A percentile compares a stretch with the other conserved stretches of the same genome.
Conservation (phyloP, 176 grass and related monocot genomes). For the Hordeum marinum region DNA sequence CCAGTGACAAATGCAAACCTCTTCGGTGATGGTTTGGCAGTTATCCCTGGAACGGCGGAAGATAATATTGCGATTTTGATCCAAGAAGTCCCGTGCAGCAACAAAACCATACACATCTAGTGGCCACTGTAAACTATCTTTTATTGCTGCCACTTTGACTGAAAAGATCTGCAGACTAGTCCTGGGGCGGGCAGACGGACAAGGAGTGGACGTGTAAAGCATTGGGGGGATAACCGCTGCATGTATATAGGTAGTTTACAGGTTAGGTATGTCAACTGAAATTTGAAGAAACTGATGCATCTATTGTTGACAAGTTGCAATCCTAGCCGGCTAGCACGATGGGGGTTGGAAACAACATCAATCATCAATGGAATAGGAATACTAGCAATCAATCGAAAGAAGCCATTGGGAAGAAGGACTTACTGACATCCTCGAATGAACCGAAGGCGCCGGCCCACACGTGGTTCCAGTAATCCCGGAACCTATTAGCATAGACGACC, state of each 20-base stretch:
- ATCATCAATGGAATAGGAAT: neutral
- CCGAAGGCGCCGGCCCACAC: neutral
- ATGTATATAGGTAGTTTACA: neutral
- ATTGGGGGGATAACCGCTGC: neutral
- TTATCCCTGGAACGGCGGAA: neutral
- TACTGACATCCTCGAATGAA: neutral
- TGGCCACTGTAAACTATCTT: neutral
- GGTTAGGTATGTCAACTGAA: neutral
- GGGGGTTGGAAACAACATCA: neutral
- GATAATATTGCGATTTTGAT: neutral
- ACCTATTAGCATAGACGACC: neutral
- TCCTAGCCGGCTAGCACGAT: neutral
- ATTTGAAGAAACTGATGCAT: neutral
- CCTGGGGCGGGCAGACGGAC: neutral
- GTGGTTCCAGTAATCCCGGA: neutral
- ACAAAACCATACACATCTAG: conserved; percentile 11
- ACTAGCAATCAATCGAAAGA: too few species aligned
- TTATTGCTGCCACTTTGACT: neutral
- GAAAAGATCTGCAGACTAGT: neutral
- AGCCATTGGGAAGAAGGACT: neutral
- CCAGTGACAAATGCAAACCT: neutral
- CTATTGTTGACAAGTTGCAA: neutral
- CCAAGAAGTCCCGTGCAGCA: neutral
- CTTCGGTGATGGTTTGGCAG: neutral
- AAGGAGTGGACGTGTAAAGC: neutral